These are phyloP conservation scores for Astragalus membranaceus DNA, from an alignment of 306 rosid genomes.

Conservation along the genomic window DNA sequence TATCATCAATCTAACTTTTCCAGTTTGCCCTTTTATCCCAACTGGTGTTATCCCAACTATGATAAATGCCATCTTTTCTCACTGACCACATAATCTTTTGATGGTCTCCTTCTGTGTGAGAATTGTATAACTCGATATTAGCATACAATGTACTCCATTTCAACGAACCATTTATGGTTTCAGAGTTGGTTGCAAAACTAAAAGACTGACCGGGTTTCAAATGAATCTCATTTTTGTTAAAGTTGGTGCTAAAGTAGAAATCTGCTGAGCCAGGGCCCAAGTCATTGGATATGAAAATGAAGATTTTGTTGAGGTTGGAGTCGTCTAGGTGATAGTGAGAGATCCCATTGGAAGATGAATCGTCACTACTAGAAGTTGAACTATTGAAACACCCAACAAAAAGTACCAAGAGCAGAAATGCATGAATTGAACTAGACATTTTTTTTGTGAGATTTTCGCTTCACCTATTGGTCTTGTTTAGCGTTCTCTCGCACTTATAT, in stretches of 20 bases:
- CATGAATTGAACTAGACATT: neutral
- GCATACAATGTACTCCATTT: neutral
- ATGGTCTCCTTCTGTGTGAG: neutral
- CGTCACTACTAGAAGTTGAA: neutral
- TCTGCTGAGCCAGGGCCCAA: neutral
- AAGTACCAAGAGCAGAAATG: neutral
- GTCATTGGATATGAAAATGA: neutral
- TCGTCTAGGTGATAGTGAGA: neutral
- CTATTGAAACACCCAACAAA: neutral
- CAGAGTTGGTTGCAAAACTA: neutral
- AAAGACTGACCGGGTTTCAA: neutral
- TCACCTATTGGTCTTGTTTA: neutral
- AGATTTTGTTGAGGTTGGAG: neutral
- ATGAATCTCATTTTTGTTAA: neutral
- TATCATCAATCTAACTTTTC: neutral
- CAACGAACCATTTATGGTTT: neutral
- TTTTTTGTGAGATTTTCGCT: neutral
- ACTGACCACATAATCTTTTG: neutral
- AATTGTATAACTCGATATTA: neutral
- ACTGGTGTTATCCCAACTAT: neutral
- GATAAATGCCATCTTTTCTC: neutral
- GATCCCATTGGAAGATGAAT: neutral
- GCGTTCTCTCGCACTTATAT: neutral
- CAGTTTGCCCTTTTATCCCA: neutral
- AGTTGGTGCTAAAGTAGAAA: neutral